These are phyloP conservation scores for Catenaria anguillulae DNA, from an alignment of 371 early-diverging fungal species.

Conservation along the genomic window DNA sequence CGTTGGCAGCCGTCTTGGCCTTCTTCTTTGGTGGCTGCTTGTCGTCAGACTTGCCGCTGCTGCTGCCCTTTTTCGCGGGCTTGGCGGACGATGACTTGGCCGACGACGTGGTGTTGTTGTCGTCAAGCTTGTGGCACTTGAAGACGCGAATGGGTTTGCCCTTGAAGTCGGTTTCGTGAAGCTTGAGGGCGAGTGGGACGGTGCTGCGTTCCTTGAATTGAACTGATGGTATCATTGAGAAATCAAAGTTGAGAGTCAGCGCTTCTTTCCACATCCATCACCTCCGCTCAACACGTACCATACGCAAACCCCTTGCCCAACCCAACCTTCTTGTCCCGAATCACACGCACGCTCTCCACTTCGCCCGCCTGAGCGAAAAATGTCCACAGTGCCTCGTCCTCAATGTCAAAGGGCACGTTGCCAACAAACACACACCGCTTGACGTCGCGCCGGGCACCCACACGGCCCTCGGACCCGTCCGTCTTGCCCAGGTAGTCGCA, in stretches of 20 bases:
- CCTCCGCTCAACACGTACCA: too few relatives aligned
- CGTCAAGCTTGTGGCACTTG: constrained; percentile 26
- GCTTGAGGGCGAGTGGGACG: constrained; percentile 60
- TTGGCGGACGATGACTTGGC: too few relatives aligned
- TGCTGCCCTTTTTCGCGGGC: too few relatives aligned
- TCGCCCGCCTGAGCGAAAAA: constrained; percentile 68
- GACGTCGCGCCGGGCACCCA: constrained; percentile 31
- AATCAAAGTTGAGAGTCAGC: too few relatives aligned
- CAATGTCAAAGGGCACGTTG: constrained; percentile 68
- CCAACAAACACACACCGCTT: constrained; percentile 83
- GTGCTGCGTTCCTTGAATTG: constrained; percentile 41
- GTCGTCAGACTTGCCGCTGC: not conserved
- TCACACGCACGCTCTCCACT: constrained; percentile 67
- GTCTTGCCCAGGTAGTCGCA: constrained; percentile 47
- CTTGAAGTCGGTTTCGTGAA: constrained; percentile 56
- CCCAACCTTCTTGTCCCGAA: constrained; percentile 72
- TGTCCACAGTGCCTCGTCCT: constrained; percentile 74
- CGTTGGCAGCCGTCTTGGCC: not conserved
- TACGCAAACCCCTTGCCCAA: constrained; percentile 93
- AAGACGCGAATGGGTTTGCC: constrained; percentile 41
- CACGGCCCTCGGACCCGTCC: not conserved
- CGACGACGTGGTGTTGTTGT: too few relatives aligned
- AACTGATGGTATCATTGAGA: too few relatives aligned
- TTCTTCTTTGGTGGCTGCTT: not conserved
- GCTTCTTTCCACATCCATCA: too few relatives aligned